A percentile compares a stretch with the other conserved stretches of the same genome.
Conservation (phyloP, 257 asterid genomes). For the Jacaranda copaia region DNA sequence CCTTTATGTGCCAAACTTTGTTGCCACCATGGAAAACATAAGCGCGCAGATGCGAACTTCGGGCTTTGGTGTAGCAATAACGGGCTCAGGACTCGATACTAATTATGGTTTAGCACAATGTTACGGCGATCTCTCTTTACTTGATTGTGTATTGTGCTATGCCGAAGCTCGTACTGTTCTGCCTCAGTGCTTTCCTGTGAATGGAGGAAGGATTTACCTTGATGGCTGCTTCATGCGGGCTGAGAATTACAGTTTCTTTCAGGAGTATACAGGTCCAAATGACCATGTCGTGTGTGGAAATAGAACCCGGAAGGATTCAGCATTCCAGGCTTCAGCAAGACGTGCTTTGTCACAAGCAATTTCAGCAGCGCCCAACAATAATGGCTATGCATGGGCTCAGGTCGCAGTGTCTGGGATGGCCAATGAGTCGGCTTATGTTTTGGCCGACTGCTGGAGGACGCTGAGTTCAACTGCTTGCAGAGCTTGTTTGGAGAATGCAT, state of each 20-base stretch:
- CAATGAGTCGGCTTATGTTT: slow-evolving; percentile 49
- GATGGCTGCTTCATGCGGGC: slow-evolving; percentile 88
- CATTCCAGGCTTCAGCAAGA: slow-evolving; percentile 43
- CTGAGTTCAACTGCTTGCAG: slow-evolving; percentile 48
- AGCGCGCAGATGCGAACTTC: slow-evolving; percentile 60
- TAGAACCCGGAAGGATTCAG: slow-evolving; percentile 36
- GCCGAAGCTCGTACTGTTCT: slow-evolving; percentile 74
- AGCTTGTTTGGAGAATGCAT: slow-evolving; percentile 62
- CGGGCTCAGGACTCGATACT: slow-evolving; percentile 61
- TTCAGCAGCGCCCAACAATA: slow-evolving; percentile 39
- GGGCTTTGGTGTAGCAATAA: slow-evolving; percentile 59
- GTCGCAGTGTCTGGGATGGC: slow-evolving; percentile 33
- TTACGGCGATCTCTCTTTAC: slow-evolving; percentile 77
- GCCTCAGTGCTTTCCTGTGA: slow-evolving; percentile 75
- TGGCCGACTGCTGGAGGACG: slow-evolving; percentile 71
- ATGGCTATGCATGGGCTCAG: slow-evolving; percentile 51
- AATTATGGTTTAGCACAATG: slow-evolving; percentile 76
- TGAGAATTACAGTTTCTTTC: slow-evolving; percentile 68
- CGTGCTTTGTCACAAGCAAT: slow-evolving; percentile 53
- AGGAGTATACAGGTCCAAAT: slow-evolving; percentile 51
- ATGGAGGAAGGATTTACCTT: slow-evolving; percentile 65
- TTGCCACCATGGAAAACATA: slow-evolving; percentile 71
- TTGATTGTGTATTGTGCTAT: slow-evolving; percentile 79
- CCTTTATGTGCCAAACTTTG: slow-evolving; percentile 63
- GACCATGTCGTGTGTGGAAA: slow-evolving; percentile 63